Percentiles rank a stretch among this genome's conserved stretches.
phyloP scores from a whole-genome alignment of 305 asterid species.

The Rubia peregrina region DNA sequence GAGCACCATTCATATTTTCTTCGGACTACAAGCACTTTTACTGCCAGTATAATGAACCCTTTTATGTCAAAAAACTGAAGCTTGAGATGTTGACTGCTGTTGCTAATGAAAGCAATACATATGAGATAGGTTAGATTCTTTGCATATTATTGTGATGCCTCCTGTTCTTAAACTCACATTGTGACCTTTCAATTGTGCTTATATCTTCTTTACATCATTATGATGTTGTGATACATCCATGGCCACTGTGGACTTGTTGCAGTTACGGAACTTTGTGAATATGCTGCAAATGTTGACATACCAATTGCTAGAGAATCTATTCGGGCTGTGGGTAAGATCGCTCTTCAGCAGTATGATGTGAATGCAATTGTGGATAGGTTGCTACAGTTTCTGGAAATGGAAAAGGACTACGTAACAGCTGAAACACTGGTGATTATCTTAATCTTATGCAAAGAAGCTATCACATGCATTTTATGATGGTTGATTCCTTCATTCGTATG shows the following conservation, averaged over 20 bases:
- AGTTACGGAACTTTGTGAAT: conserved; percentile 99
- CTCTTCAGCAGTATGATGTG: conserved; percentile 96
- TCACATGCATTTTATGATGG: background rate
- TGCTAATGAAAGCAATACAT: conserved; percentile 97
- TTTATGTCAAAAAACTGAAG: conserved; percentile 94
- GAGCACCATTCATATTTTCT: conserved; percentile 91
- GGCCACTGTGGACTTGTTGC: conserved; percentile 27
- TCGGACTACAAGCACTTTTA: conserved; percentile 97
- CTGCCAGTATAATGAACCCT: conserved; percentile 96
- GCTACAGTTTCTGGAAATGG: conserved; percentile 99
- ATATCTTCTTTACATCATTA: conserved; percentile 10
- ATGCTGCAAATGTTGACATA: conserved; percentile 97
- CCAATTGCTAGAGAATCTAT: conserved; percentile 99
- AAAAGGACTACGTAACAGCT: conserved; percentile 96
- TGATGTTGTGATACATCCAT: conserved; percentile 17
- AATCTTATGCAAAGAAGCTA: background rate
- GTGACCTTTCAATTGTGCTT: conserved; percentile 15
- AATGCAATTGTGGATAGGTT: conserved; percentile 98
- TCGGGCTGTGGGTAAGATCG: conserved; percentile 98
- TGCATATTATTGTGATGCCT: conserved; percentile 4
- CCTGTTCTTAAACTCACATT: conserved; percentile 9
- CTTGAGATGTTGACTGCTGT: conserved; percentile 99
- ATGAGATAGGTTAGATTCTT: conserved; percentile 70
- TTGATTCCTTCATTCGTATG: background rate
- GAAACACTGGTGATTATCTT: conserved; percentile 80